Evolutionary conservation across 805 yeast genomes (phyloP), one percentile per base, ranked within the genome.

Genomic region (Sugiyamaella valdiviana): DNA sequence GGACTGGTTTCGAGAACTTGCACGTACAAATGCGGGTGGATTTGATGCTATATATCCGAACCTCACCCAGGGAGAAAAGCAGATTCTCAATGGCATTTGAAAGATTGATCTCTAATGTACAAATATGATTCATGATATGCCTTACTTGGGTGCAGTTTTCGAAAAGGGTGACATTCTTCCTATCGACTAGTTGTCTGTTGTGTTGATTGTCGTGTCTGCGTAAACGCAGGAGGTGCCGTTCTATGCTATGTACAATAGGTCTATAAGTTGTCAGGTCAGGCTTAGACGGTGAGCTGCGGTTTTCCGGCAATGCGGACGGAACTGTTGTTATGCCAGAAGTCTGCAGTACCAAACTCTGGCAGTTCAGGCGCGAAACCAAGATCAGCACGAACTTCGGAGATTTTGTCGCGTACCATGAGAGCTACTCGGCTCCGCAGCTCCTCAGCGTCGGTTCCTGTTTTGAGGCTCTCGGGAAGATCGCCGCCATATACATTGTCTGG

Each of bases 351-450:
- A 56, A 89, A 80, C 50, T 90, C 69, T 9, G 78, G 71, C 58
- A 87, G 95, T 60, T 86, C 95, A 10, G 73, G 70, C 3, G 70
- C 55, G 76, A 75, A 42, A 19, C 52, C 55, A 12, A 42, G 45
- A 24, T 26, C 45, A 24, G 35, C 14, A 24, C 46, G 19, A 12
- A 50, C 45, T 14, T 42, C 24, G 0, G 77, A 75, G 4, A 90
- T 85, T 24, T 79, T 72, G 29, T 72, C 73, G 55, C 97, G 74
- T 21, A 90, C 63, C 39, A 74, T 80, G 0, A 79, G 78, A 4
- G 96, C 91, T 2, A 90, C 72, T 23, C 76, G 70, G 22, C 85
- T 77, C 51, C 98, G 73, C 44, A 90, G 68, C n/a, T 68, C 66
- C 55, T 76, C 74, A 0, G 87, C 95, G 48, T 77, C 79, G 9